These are phyloP conservation scores for Salix brachista DNA, from an alignment of 345 rosid genomes.

Conservation along the genomic window DNA sequence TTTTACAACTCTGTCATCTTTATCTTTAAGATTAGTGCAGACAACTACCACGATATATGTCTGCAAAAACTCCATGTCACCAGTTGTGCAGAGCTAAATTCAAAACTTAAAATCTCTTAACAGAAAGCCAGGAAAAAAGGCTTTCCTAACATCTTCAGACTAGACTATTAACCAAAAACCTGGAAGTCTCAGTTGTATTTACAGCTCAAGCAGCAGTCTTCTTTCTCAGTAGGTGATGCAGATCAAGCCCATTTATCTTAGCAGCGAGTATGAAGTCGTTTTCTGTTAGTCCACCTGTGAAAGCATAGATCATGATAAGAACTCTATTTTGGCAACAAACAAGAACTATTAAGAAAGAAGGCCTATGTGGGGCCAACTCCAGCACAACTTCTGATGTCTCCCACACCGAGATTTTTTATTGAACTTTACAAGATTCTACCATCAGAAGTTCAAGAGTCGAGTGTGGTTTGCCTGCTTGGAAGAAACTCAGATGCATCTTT, in stretches of 20 bases:
- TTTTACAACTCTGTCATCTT: background rate
- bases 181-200: background rate
- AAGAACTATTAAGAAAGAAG: background rate
- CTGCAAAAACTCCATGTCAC: background rate
- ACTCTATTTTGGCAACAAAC: background rate
- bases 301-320: constrained; percentile 3
- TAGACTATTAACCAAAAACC: background rate
- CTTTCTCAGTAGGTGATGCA: constrained; percentile 56
- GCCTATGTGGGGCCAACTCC: background rate
- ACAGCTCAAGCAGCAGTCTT: background rate
- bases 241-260: constrained; percentile 59
- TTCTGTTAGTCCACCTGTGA: constrained; percentile 50
- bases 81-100: background rate
- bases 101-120: background rate
- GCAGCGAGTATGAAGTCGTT: constrained; percentile 94
- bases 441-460: background rate
- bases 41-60: background rate
- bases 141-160: background rate
- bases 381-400: background rate
- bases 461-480: background rate
- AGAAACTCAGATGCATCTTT: background rate
- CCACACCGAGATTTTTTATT: background rate
- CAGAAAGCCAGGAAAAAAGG: background rate
- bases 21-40: background rate
- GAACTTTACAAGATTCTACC: background rate